Base-by-base conservation (phyloP, 441 rosid genomes). In the Adansonia gregorii region DNA sequence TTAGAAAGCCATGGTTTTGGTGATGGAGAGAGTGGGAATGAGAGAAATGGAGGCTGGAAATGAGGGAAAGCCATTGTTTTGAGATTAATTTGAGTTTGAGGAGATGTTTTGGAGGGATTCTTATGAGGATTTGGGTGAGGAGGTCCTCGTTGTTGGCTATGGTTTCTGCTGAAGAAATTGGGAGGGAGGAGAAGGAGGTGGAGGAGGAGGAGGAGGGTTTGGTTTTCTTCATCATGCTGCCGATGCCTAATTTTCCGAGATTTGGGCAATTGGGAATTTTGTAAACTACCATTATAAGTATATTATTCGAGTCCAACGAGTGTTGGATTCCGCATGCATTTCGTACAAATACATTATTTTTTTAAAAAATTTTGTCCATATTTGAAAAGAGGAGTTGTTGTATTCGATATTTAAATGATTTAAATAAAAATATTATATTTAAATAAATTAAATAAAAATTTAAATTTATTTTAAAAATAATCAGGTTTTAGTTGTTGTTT, bases 61-160 rank as follows among this genome's bases (percentile, higher is more conserved):
- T 59, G 35, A 73, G 52, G 41, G 76, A 73, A 59, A 46, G 67
- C 76, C 76, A 73, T 58, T 59, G 76, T 20, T 73, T 73, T 17
- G 55, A 73, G 52, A 73, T 45, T 7, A 22, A 24, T 59, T 43
- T 58, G 8, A 73, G 67, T 58, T 27, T 58, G 22, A 73, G 54
- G 11, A 73, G 52, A 41, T 27, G 54, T 43, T 73, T 73, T 0
- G 67, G 43, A 59, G 76, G 76, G 12, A 73, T 56, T 73, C 55
- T 73, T 41, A 73, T 56, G 55, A 73, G 76, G 67, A 73, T 58
- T 58, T 73, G 54, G 14, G 43, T 43, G 31, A 73, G 49, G 10
- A 73, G 67, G 54, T 73, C 76, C 15, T 73, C 14, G 12, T 56
- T 73, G 67, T 73, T 12, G 66, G 39, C 67, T 12, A 73, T 73